Evolutionary conservation across 768 basidiomycete species (phyloP).

Genomic region (Epithele typhae): DNA sequence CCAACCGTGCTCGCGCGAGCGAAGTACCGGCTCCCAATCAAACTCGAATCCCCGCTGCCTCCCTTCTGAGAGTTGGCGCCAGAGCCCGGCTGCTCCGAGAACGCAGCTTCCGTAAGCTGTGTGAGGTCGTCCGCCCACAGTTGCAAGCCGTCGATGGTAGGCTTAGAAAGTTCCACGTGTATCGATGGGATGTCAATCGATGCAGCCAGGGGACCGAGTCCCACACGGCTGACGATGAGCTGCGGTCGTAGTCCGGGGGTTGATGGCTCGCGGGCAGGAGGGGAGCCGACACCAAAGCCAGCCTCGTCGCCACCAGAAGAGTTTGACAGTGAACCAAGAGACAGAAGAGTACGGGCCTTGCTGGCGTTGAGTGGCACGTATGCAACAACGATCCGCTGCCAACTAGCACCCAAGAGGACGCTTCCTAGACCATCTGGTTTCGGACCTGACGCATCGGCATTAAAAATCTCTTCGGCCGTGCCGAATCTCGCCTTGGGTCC

Average conservation of each 20-base stretch:
- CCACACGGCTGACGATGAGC: neutral
- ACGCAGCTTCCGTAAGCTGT: constrained; percentile 58
- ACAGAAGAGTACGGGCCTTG: constrained; percentile 44
- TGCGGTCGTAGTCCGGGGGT: constrained; percentile 17
- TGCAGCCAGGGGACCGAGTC: constrained; percentile 3
- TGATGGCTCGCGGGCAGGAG: neutral
- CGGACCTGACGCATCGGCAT: constrained; percentile 1
- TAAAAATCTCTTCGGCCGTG: constrained; percentile 13
- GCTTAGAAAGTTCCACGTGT: constrained; percentile 59
- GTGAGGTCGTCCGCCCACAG: constrained; percentile 83
- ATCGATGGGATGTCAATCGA: constrained; percentile 55
- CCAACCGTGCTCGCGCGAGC: constrained; percentile 32
- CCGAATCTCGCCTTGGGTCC: constrained; percentile 25
- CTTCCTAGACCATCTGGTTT: constrained; percentile 4
- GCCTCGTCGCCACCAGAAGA: constrained; percentile 1
- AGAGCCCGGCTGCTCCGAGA: constrained; percentile 15
- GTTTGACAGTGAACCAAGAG: constrained; percentile 39
- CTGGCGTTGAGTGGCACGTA: constrained; percentile 37
- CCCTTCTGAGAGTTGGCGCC: constrained; percentile 25
- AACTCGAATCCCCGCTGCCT: constrained; percentile 51
- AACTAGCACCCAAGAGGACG: constrained; percentile 36
- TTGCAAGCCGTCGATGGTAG: constrained; percentile 70
- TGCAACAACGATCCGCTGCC: constrained; percentile 45
- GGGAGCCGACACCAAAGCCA: constrained; percentile 13
- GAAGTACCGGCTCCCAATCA: constrained; percentile 82